phyloP scores from a whole-genome alignment of 352 stramenopile species.

The Sclerospora graminicola region DNA sequence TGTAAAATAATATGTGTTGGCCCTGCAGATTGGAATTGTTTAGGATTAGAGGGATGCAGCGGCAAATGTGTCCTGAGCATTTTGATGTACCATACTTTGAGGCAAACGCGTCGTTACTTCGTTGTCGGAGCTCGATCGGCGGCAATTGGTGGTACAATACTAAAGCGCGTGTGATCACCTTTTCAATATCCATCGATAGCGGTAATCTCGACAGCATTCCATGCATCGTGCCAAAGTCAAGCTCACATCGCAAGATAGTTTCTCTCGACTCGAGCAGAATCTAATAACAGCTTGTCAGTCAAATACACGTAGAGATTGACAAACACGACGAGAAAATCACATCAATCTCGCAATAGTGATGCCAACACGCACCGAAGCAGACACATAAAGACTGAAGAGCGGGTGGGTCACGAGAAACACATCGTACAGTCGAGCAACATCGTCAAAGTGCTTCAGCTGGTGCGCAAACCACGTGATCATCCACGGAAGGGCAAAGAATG shows the following conservation, averaged over 20 bases:
- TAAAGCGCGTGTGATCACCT: conserved; percentile 38
- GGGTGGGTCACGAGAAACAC: conserved; percentile 89
- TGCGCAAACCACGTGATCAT: conserved; percentile 94
- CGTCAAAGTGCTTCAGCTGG: conserved; percentile 76
- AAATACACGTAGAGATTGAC: background rate
- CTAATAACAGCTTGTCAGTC: conserved; percentile 6
- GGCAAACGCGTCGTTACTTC: conserved; percentile 9
- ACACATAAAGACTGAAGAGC: conserved; percentile 88
- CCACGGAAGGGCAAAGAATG: conserved; percentile 90
- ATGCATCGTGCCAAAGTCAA: conserved; percentile 73
- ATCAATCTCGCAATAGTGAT: background rate
- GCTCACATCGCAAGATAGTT: conserved; percentile 56
- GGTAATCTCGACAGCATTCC: conserved; percentile 62
- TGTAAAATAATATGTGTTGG: conserved; percentile 27
- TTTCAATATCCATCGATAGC: conserved; percentile 62
- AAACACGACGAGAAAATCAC: background rate
- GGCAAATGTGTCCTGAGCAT: background rate
- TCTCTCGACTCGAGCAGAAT: conserved; percentile 42
- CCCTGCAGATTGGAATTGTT: conserved; percentile 6
- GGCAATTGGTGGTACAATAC: conserved; percentile 51
- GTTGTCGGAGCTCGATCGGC: conserved; percentile 24
- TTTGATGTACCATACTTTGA: conserved; percentile 15
- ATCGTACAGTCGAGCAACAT: conserved; percentile 89
- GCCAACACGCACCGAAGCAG: conserved; percentile 45
- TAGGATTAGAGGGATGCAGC: background rate